Conservation (phyloP, 345 rosid species). For the Moricandia moricandioides region DNA sequence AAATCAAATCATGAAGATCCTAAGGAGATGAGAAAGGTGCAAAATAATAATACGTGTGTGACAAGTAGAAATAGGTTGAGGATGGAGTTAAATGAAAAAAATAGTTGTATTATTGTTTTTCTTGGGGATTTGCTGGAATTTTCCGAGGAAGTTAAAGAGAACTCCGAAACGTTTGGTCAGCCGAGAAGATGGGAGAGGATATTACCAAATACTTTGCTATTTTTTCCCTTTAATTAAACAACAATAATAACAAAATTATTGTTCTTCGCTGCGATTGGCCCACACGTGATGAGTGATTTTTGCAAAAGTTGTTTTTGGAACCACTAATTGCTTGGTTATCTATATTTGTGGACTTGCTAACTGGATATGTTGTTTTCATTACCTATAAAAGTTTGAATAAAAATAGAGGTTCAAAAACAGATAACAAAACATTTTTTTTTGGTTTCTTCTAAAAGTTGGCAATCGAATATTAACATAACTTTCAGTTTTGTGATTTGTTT, state of each 20-base stretch:
- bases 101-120: background rate
- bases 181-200: background rate
- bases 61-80: constrained; percentile 9
- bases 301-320: too few species aligned
- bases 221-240: too few species aligned
- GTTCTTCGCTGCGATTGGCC: too few species aligned
- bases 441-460: too few species aligned
- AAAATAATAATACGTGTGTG: background rate
- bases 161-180: background rate
- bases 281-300: too few species aligned
- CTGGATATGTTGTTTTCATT: background rate
- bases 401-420: background rate
- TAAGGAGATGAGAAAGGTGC: background rate
- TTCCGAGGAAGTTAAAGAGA: background rate
- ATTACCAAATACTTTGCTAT: background rate
- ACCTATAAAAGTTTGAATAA: background rate
- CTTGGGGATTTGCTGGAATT: background rate
- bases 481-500: too few species aligned
- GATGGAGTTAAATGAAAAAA: background rate
- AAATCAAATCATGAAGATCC: constrained; percentile 23
- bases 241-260: too few species aligned
- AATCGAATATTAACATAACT: too few species aligned
- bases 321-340: too few species aligned
- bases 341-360: background rate
- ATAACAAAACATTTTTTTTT: too few species aligned